Conservation (phyloP, 2,329 filamentous ascomycete species). For the Cryphonectria naterciae region DNA sequence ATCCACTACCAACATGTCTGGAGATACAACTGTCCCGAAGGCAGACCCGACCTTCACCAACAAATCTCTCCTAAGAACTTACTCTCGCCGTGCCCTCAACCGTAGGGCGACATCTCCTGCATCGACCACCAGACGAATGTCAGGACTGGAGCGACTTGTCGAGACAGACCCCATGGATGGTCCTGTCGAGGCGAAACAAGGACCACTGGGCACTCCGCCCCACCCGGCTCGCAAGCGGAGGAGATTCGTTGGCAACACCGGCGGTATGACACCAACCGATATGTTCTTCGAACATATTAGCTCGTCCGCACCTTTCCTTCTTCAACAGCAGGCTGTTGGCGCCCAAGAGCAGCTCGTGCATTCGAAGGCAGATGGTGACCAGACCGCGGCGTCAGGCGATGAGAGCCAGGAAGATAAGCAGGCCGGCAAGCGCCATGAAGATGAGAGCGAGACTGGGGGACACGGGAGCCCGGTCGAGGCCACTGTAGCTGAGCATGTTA, state of each 20-base stretch:
- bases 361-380: background rate
- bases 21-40: background rate
- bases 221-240: background rate
- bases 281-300: constrained; percentile 22
- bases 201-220: background rate
- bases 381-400: background rate
- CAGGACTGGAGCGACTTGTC: background rate
- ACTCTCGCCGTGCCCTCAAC: constrained; percentile 22
- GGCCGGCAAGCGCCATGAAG: background rate
- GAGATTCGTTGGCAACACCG: background rate
- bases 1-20: background rate
- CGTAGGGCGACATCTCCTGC: constrained; percentile 7
- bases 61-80: constrained; percentile 16
- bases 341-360: background rate
- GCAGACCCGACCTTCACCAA: background rate
- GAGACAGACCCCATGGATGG: background rate
- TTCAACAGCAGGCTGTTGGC: background rate
- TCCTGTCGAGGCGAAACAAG: background rate
- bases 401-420: background rate
- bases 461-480: background rate
- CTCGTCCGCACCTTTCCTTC: constrained; percentile 11
- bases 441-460: background rate
- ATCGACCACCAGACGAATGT: background rate
- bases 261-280: constrained; percentile 19
- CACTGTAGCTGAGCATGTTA: background rate